Evolutionary conservation across 495 filamentous ascomycete species (phyloP), one percentile per base, ranked within the genome.

Genomic region (Durotheca rogersii): DNA sequence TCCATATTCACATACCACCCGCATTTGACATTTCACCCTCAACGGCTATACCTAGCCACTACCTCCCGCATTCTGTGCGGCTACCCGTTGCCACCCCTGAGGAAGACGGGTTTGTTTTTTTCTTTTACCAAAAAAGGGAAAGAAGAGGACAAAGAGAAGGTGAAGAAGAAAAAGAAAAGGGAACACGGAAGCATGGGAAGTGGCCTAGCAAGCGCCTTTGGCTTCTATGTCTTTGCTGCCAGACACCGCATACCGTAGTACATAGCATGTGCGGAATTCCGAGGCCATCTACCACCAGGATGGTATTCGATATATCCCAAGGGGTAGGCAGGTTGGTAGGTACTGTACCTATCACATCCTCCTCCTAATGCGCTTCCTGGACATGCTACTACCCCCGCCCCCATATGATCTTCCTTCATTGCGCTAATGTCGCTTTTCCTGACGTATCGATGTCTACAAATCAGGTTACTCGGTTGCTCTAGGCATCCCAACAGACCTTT

Each of bases 1-100:
- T 3, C 4, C 14, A 21, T n/a, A n/a, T n/a, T n/a, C 37, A 38
- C 32, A 54, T 31, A 16, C 39, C 36, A 35, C 43, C 42, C 33
- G 21, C 39, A 18, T 47, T 21, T 23, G 6, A 29, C 27, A 40
- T 12, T 41, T 14, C n/a, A 50, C 33, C 41, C 17, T 18, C 53
- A 32, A 23, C 17, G 29, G 34, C 50, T 23, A 52, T 49, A 34
- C 48, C 44, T 36, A 39, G 21, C 52, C 34, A 53, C 37, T 58
- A 14, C 25, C 40, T 41, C 30, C 23, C 12, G 10, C n/a, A n/a
- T n/a, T n/a, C n/a, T n/a, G 45, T 58, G 55, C 55, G 33, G 43
- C 49, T 53, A 49, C 36, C 55, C 55, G 55, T 35, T 27, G 16
- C 34, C 10, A n/a, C 34, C 30, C 37, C 20, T 29, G n/a, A n/a